Evolutionary conservation across 169 alveolate species (phyloP).

Genomic region (Cryptosporidium ubiquitum): DNA sequence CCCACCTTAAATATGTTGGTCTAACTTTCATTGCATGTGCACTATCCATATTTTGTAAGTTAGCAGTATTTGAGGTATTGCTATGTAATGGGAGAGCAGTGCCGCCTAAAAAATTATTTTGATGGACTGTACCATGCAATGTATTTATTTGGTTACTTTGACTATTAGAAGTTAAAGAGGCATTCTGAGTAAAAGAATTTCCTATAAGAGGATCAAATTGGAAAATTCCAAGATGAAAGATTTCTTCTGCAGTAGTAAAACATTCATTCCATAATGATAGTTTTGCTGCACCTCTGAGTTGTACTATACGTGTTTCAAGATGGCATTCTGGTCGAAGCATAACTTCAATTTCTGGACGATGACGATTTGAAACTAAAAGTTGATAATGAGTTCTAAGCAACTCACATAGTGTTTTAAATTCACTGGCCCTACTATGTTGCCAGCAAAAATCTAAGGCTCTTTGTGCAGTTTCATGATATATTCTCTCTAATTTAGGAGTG

Average conservation of each 20-base stretch:
- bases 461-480: constrained; percentile 94
- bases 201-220: constrained; percentile 65
- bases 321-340: constrained; percentile 88
- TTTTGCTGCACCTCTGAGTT: constrained; percentile 91
- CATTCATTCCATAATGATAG: constrained; percentile 95
- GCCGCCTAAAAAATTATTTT: not conserved
- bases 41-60: constrained; percentile 23
- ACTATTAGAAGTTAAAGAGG: constrained; percentile 1
- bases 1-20: constrained; percentile 83
- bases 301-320: constrained; percentile 90
- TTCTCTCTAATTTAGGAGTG: constrained; percentile 92
- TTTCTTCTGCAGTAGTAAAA: constrained; percentile 94
- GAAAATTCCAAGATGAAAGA: constrained; percentile 82
- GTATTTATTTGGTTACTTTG: not conserved
- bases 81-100: not conserved
- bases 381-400: constrained; percentile 91
- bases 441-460: constrained; percentile 92
- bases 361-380: constrained; percentile 78
- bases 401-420: constrained; percentile 94
- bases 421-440: constrained; percentile 91
- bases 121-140: not conserved
- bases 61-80: not conserved
- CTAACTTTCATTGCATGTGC: constrained; percentile 81
- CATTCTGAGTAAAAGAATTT: constrained; percentile 1
- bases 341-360: constrained; percentile 82